These are phyloP conservation scores for Viola pubescens DNA, from an alignment of 441 rosid species.

Conservation along the genomic window DNA sequence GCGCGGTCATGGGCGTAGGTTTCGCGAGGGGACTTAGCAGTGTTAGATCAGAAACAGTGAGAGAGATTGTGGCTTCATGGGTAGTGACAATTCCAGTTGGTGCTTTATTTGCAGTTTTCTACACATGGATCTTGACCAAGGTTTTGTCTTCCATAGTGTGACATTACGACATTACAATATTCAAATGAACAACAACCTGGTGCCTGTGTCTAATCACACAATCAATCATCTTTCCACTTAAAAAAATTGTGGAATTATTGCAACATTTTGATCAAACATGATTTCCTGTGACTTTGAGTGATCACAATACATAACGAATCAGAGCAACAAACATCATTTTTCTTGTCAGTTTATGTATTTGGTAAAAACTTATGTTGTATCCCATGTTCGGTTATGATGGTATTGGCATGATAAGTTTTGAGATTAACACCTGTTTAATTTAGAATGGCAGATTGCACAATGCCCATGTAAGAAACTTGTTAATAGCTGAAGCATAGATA, in stretches of 20 bases:
- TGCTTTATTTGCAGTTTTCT: conserved; percentile 63
- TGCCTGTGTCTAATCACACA: conserved; percentile 20
- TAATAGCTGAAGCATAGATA: too few relatives aligned
- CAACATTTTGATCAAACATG: conserved; percentile 17
- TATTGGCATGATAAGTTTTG: too few relatives aligned
- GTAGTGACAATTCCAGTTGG: conserved; percentile 90
- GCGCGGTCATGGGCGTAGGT: conserved; percentile 99
- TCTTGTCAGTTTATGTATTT: background rate
- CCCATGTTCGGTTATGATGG: too few relatives aligned
- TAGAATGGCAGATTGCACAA: too few relatives aligned
- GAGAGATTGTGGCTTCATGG: conserved; percentile 91
- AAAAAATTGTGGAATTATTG: conserved; percentile 15
- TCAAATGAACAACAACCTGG: conserved; percentile 19
- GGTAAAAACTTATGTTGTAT: too few relatives aligned
- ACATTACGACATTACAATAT: conserved; percentile 24
- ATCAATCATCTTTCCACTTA: conserved; percentile 13
- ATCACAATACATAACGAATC: conserved; percentile 7
- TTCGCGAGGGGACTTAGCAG: conserved; percentile 90
- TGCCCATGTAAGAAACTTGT: too few relatives aligned
- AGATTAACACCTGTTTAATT: too few relatives aligned
- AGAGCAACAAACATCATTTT: conserved; percentile 4
- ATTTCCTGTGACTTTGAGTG: conserved; percentile 16
- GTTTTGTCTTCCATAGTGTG: conserved; percentile 55
- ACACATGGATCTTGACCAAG: conserved; percentile 86
- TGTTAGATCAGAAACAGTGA: conserved; percentile 85